Evolutionary conservation across 139 green algal species (phyloP).

Genomic region (Micractinium conductrix): DNA sequence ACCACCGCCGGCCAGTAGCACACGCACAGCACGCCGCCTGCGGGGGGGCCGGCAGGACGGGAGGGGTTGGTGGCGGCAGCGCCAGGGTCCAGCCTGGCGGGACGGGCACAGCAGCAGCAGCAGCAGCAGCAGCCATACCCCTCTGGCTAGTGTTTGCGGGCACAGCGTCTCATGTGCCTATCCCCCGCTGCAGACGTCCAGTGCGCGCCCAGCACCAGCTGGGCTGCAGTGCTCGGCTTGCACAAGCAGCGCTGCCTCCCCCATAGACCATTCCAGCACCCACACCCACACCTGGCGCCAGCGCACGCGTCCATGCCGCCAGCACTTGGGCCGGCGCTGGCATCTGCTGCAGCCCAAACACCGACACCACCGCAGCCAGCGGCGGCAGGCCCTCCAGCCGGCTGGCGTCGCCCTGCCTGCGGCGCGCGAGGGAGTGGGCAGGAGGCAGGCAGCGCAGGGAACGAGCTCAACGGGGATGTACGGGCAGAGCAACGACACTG

Average conservation of each 20-base stretch:
- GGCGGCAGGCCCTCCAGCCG: neutral
- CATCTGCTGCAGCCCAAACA: conserved; percentile 54
- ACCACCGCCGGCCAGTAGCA: conserved; percentile 39
- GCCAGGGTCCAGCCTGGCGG: neutral
- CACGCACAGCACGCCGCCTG: conserved; percentile 38
- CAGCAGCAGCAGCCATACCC: too few species aligned
- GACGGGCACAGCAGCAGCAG: too few species aligned
- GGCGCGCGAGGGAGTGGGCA: neutral
- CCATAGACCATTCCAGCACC: too few species aligned
- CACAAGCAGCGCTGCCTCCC: neutral
- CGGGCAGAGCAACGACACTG: too few species aligned
- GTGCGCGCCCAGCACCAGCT: too few species aligned
- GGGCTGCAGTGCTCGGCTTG: neutral
- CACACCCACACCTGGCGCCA: conserved; percentile 22
- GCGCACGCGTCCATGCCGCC: conserved; percentile 28
- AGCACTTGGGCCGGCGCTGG: conserved; percentile 20
- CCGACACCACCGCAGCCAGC: conserved; percentile 26
- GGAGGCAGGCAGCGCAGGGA: neutral
- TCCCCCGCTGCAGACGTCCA: too few species aligned
- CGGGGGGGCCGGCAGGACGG: neutral
- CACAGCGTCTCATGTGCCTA: too few species aligned
- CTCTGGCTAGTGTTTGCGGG: too few species aligned
- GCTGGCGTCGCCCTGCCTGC: conserved; percentile 26
- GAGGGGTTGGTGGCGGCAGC: neutral
- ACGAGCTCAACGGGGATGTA: neutral